Base-by-base conservation (phyloP, 495 filamentous ascomycete species). In the Letharia columbiana region DNA sequence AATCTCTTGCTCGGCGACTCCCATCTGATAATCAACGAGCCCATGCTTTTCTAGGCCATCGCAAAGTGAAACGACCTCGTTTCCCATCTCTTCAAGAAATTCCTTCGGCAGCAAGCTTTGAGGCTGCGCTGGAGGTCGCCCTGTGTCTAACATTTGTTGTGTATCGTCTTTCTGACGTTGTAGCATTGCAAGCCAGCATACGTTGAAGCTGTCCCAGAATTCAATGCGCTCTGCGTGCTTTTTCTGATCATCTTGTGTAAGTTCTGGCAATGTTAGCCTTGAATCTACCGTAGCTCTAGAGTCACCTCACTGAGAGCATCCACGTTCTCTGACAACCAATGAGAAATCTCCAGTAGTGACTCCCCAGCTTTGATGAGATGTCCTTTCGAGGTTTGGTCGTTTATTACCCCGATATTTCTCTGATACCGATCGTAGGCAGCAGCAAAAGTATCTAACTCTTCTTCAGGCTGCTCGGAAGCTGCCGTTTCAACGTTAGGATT, bases 1-100 rank as follows among this genome's bases (percentile, higher is more conserved):
- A 69, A 98, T 97, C 69, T 90, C 88, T 74, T 97, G 92, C 75
- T 98, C 94, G 84, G 90, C 93, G 57, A 98, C 90, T 5, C 94
- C 94, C 78, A 96, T 94, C 71, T 98, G 88, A 74, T 97, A 98
- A 77, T 98, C 94, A 10, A 98, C 93, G 37, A 98, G 78, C 20
- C 94, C 94, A 70, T 95, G 86, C 63, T 86, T 84, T 73, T 97
- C 94, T 63, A 98, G 81, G 47, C 82, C 82, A 74, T 98, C 93
- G 73, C 92, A 94, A 28, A 94, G 78, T 61, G 85, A 82, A 60
- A 96, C 83, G 47, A 98, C 73, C 67, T 95, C 87, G 61, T 87
- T 85, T 59, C 90, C 92, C 84, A 98, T 87, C 66, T 83, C 85
- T 66, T 90, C 85, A 66, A 98, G 80, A 18, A 78, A 82, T 10